Conservation (phyloP, 139 green algal genomes). For the Chlamydomonas incerta region DNA sequence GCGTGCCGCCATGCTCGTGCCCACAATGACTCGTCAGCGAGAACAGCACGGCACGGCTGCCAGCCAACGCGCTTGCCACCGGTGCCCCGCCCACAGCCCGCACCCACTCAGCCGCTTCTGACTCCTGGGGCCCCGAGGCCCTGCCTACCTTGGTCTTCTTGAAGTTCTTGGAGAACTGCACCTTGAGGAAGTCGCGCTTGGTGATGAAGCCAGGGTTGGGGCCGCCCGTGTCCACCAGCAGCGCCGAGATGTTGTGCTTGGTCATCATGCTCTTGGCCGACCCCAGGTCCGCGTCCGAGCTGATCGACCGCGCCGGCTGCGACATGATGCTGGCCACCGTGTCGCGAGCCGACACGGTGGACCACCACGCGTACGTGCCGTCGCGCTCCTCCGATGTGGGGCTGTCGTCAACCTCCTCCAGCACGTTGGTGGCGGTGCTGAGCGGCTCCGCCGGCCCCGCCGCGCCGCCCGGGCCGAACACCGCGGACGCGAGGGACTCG, state of each 20-base stretch:
- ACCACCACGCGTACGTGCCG: constrained; percentile 25
- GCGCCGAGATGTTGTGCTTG: constrained; percentile 47
- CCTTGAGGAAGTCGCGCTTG: constrained; percentile 59
- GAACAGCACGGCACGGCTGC: too few species aligned
- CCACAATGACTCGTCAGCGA: too few species aligned
- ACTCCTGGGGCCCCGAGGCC: too few species aligned
- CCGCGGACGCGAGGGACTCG: too few species aligned
- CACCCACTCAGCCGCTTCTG: too few species aligned
- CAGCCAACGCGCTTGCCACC: too few species aligned
- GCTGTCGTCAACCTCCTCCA: neutral
- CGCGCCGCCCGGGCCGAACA: too few species aligned
- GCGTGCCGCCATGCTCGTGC: too few species aligned
- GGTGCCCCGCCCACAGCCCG: too few species aligned
- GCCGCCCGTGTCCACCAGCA: constrained; percentile 60
- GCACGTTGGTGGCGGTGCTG: too few species aligned
- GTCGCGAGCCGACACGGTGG: constrained; percentile 18
- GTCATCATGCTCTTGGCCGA: constrained; percentile 53
- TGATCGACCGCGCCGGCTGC: constrained; percentile 36
- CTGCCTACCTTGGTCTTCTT: constrained; percentile 27
- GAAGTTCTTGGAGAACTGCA: constrained; percentile 35
- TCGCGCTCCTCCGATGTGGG: neutral
- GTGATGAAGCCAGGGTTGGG: constrained; percentile 57
- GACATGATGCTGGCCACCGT: constrained; percentile 27
- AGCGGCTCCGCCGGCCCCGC: too few species aligned
- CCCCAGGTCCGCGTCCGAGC: constrained; percentile 44